Evolutionary conservation across 257 asterid genomes (phyloP), one percentile per base, ranked within the genome.

Genomic region (Galeopsis tetrahit): DNA sequence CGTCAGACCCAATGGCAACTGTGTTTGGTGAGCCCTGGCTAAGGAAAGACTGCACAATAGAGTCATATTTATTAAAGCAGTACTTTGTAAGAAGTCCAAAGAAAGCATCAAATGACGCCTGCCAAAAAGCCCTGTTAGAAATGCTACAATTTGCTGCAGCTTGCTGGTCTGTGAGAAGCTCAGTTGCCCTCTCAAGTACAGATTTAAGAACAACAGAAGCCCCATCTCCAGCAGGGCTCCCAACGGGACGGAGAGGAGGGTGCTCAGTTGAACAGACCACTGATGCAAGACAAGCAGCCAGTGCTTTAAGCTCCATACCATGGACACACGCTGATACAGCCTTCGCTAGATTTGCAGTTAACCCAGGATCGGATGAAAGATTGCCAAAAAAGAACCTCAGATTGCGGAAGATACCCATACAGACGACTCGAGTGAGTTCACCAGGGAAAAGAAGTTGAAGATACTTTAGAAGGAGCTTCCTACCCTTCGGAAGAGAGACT

Each of bases 391-490:
- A 80, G 84, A 90, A 88, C 83, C 96, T 87, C 75, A 87, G 80
- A 80, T 89, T 87, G 49, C 96, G 96, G 81, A 86, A 89, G 57
- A 89, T 80, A 71, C 90, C 94, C 96, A 87, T 87, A 78, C 92
- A 89, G 48, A 87, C 94, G 15, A 87, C 82, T 77, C 94, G 84
- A 56, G 78, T 59, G 55, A 87, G 88, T 70, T 89, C 96, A 1
- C 92, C 89, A 3, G 96, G 90, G 44, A 70, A 72, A 33, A 89
- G 86, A 69, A 77, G 85, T 65, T 83, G 78, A 43, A 89, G 86
- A 78, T 82, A 89, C 77, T 77, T 84, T 52, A 78, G 21, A 33
- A 89, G 79, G 43, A 89, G 90, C 81, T 86, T 87, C 75, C 86
- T 70, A 42, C 95, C 96, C 84, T 90, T 90, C 2, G 90, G 89